These are phyloP conservation scores for Sarocladiaceae sp. DNA, from an alignment of 2,329 filamentous ascomycete genomes.

Conservation along the genomic window DNA sequence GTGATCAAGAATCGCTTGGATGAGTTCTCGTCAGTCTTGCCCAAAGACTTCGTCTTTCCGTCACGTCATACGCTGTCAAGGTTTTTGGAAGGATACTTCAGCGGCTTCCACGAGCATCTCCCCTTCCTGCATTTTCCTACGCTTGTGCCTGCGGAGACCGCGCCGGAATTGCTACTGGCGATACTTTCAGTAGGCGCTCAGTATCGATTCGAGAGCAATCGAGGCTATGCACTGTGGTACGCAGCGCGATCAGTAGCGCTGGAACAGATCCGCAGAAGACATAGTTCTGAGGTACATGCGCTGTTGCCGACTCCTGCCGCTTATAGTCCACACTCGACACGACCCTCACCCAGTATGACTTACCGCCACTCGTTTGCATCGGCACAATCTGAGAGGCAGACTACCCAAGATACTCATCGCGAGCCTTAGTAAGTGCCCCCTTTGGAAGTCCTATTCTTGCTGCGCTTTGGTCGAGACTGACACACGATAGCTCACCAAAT, in stretches of 20 bases:
- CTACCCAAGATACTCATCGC: constrained; percentile 51
- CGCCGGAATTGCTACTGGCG: constrained; percentile 61
- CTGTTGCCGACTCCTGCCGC: constrained; percentile 50
- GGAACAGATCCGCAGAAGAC: constrained; percentile 52
- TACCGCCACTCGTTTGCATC: constrained; percentile 55
- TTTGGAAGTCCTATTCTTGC: neutral
- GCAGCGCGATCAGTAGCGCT: constrained; percentile 51
- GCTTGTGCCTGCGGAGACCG: constrained; percentile 55
- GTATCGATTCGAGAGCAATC: constrained; percentile 55
- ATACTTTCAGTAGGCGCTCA: constrained; percentile 62
- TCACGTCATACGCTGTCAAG: constrained; percentile 62
- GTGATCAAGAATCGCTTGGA: constrained; percentile 53
- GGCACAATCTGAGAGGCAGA: constrained; percentile 49
- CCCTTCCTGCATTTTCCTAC: constrained; percentile 63
- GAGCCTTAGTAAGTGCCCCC: constrained; percentile 48
- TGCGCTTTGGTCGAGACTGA: neutral
- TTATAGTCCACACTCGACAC: constrained; percentile 54
- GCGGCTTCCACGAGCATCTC: constrained; percentile 54
- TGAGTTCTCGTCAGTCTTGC: constrained; percentile 54
- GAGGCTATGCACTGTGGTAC: constrained; percentile 56
- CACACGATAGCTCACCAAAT: constrained; percentile 43
- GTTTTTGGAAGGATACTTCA: constrained; percentile 65
- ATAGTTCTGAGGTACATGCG: constrained; percentile 51
- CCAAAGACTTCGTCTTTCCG: constrained; percentile 59
- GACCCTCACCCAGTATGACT: constrained; percentile 50